Base-by-base conservation (phyloP, 106 monocot species). In the Allium fistulosum region DNA sequence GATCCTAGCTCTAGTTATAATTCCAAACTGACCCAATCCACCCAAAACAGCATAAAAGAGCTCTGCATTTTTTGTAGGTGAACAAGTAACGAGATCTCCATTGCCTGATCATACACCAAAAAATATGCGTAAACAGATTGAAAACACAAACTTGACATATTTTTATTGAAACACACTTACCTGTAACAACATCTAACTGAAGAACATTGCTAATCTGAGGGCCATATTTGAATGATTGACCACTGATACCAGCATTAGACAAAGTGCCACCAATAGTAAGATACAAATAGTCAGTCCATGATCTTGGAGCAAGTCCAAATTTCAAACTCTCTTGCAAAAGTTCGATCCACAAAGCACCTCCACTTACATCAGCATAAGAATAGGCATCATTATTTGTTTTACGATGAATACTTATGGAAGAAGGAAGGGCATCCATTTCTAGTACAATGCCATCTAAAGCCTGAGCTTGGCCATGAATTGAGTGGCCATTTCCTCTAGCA, bases 171-270 rank as follows among this genome's bases (percentile, higher is more conserved):
- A 49, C 17, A 65, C 16, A 46, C 28, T 17, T 73, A 93, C 93
- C 93, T 63, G 88, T 89, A 60, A 93, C 80, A 11, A 89, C 89
- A 66, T 93, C 89, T 14, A 93, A 78, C 56, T 86, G 72, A 26
- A 85, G 81, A 49, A 93, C 93, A 75, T 93, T 93, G 67, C 78
- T 77, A 67, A 93, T 89, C 76, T 93, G 93, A 55, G 93, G 93
- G 12, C 93, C 93, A 80, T 79, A 67, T 74, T 88, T 82, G 84
- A 86, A 93, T 11, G 86, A 76, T 65, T 93, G 93, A 15, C 93
- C 93, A 53, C 93, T 93, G 68, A 93, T 93, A 6, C 93, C 93
- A 18, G 60, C 93, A 63, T 89, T 89, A 18, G 93, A 93, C 57
- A 93, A 85, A 70, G 93, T 93, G 59, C 93, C 93, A 11, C 93